Percentiles rank a stretch among this genome's conserved stretches.
Evolutionary conservation across 345 rosid genomes (phyloP).

Genomic region (Lepidium africanum): DNA sequence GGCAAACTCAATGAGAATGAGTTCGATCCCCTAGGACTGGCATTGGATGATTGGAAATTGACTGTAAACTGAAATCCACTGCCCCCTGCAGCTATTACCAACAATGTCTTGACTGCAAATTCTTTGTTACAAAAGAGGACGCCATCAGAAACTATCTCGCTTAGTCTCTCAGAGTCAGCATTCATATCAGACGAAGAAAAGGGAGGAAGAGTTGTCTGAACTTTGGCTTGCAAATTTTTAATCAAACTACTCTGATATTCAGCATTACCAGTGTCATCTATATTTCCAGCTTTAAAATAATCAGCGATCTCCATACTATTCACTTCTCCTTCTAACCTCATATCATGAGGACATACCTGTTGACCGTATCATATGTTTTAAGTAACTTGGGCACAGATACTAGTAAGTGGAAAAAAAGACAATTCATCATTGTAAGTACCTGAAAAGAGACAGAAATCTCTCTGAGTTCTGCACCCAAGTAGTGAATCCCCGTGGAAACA

Average conservation of each 20-base stretch:
- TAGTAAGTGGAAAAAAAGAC: not conserved
- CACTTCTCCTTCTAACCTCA: constrained; percentile 62
- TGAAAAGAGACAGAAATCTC: constrained; percentile 50
- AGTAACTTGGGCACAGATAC: constrained; percentile 5
- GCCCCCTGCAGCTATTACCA: constrained; percentile 56
- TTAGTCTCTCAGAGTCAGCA: constrained; percentile 28
- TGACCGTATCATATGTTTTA: constrained; percentile 31
- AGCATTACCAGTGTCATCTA: constrained; percentile 12
- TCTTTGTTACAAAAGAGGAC: constrained; percentile 31
- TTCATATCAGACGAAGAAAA: constrained; percentile 29
- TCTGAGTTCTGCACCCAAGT: constrained; percentile 63
- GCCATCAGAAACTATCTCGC: constrained; percentile 30
- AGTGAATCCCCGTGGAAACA: constrained; percentile 37
- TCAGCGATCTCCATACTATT: constrained; percentile 57
- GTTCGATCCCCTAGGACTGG: constrained; percentile 29
- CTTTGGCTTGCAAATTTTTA: constrained; percentile 51
- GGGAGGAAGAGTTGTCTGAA: constrained; percentile 58
- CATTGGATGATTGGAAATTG: constrained; percentile 34
- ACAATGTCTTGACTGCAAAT: constrained; percentile 41
- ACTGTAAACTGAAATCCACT: constrained; percentile 37
- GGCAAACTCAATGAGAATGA: constrained; percentile 66
- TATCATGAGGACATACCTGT: constrained; percentile 72
- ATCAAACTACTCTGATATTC: constrained; percentile 32
- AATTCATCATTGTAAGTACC: constrained; percentile 46
- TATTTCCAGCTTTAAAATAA: constrained; percentile 30